Percentiles rank a stretch among this genome's conserved stretches.
These are phyloP conservation scores for Naganishia onofrii DNA, from an alignment of 768 basidiomycete genomes.

Conservation along the genomic window DNA sequence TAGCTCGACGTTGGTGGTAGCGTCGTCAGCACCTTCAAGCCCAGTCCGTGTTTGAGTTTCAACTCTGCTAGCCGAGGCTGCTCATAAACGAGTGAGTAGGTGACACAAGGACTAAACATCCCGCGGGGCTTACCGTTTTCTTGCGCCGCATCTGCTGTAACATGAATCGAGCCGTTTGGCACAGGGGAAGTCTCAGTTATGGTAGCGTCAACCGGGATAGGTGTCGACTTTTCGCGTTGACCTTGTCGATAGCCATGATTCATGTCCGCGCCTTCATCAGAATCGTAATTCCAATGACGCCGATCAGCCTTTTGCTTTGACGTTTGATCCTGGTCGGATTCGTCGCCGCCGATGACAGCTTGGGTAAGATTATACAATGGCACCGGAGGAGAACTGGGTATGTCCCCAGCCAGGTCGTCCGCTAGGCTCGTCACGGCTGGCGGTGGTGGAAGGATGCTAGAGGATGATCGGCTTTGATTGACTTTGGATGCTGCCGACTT, in stretches of 20 bases:
- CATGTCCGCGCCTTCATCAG: slow-evolving; percentile 1
- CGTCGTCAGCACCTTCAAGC: neutral
- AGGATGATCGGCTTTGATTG: slow-evolving; percentile 7
- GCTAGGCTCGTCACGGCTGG: neutral
- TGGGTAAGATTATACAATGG: neutral
- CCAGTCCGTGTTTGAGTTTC: neutral
- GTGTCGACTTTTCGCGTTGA: neutral
- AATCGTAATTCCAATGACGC: slow-evolving; percentile 15
- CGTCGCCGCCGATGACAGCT: neutral
- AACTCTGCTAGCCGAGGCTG: neutral
- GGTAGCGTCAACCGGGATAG: neutral
- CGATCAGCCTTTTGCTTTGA: neutral
- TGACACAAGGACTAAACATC: neutral
- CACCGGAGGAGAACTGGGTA: slow-evolving; percentile 1
- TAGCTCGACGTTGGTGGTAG: too few species aligned
- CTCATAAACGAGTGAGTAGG: neutral
- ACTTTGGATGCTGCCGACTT: neutral
- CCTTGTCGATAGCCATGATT: neutral
- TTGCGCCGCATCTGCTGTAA: neutral
- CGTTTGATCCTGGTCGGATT: neutral
- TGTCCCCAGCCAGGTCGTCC: neutral
- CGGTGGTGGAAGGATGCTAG: slow-evolving; percentile 13
- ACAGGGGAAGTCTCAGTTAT: neutral
- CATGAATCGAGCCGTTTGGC: neutral
- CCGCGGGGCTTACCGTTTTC: neutral